Conservation (phyloP, 192 early-diverging fungal species). For the Coemansia furcata region DNA sequence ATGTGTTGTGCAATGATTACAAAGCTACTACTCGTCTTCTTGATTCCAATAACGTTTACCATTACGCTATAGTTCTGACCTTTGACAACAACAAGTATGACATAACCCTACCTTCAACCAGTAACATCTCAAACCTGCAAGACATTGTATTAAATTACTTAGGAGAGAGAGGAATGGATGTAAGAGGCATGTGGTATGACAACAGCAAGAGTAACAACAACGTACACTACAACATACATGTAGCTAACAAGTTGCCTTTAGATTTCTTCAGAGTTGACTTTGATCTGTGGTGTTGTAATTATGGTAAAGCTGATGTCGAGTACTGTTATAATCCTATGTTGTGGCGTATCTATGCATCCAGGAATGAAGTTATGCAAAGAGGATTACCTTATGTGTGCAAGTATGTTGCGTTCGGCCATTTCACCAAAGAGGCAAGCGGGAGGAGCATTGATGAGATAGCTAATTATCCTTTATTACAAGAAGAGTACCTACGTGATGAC, state of each 20-base stretch:
- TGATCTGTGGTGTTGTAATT: background rate
- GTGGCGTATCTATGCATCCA: background rate
- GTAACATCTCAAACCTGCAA: background rate
- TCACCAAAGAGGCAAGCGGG: background rate
- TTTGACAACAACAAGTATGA: background rate
- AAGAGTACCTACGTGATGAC: background rate
- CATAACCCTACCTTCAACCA: background rate
- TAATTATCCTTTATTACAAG: background rate
- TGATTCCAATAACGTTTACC: background rate
- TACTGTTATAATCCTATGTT: background rate
- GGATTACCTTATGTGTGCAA: background rate
- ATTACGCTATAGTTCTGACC: background rate
- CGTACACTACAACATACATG: background rate
- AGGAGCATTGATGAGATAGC: background rate
- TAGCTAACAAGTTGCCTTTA: background rate
- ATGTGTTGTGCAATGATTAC: background rate
- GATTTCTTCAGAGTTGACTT: background rate
- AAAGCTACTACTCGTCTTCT: background rate
- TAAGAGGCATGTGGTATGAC: background rate
- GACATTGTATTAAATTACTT: background rate
- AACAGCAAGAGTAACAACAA: background rate
- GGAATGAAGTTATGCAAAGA: background rate
- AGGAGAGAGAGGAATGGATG: background rate
- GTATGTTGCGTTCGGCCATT: background rate
- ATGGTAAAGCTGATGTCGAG: background rate